Evolutionary conservation across 352 stramenopile species (phyloP).

Genomic region (Phytophthora pini): DNA sequence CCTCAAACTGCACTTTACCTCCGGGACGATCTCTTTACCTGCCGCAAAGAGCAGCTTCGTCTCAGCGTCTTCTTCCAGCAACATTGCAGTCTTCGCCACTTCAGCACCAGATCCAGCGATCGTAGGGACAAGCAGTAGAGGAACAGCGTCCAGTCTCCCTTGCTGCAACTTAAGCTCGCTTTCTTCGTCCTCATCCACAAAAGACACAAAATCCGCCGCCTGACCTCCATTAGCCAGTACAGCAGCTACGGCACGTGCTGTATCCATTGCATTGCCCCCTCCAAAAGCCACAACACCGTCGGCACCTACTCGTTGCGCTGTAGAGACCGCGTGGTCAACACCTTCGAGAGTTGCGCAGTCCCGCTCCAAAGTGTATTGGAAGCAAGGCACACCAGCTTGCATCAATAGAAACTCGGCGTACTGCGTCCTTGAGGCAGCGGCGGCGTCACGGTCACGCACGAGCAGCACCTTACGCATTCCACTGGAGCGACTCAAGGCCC

Average conservation of each 20-base stretch:
- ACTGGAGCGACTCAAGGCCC: conserved; percentile 36
- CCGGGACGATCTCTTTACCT: conserved; percentile 46
- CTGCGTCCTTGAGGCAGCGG: conserved; percentile 59
- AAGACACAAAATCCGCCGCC: conserved; percentile 40
- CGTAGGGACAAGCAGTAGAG: conserved; percentile 69
- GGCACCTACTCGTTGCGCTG: conserved; percentile 64
- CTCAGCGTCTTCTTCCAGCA: conserved; percentile 74
- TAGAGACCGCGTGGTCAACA: conserved; percentile 61
- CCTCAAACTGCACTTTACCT: conserved; percentile 22
- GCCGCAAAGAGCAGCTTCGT: conserved; percentile 57
- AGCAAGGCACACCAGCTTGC: conserved; percentile 71
- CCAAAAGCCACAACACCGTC: conserved; percentile 77
- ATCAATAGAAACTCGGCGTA: conserved; percentile 80
- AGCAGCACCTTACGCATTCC: conserved; percentile 78
- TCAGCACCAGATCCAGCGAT: conserved; percentile 63
- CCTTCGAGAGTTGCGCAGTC: conserved; percentile 69
- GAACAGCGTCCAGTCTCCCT: conserved; percentile 26
- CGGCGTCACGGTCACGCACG: conserved; percentile 67
- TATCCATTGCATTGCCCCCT: conserved; percentile 69
- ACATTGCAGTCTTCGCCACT: conserved; percentile 52
- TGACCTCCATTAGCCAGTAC: conserved; percentile 54
- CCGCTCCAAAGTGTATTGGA: conserved; percentile 74
- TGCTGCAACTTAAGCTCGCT: conserved; percentile 25
- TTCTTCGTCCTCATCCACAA: conserved; percentile 19
- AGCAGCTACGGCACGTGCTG: conserved; percentile 60